Conservation (phyloP, 1,139 yeast genomes). For the Taiozyma sp. region DNA sequence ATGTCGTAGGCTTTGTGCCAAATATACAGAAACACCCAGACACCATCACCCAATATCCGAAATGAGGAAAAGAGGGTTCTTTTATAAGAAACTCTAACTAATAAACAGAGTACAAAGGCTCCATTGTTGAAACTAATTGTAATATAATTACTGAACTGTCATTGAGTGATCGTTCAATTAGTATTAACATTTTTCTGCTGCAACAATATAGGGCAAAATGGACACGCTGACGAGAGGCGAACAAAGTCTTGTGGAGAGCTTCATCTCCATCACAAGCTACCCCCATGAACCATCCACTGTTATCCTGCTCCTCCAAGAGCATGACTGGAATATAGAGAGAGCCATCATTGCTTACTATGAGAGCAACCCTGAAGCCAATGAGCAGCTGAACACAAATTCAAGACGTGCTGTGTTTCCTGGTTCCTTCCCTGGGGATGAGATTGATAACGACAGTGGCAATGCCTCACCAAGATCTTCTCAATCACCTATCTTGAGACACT, state of each 20-base stretch:
- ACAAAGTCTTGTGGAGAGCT: slow-evolving; percentile 23
- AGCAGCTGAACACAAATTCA: slow-evolving; percentile 14
- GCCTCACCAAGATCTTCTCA: background rate
- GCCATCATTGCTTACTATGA: slow-evolving; percentile 23
- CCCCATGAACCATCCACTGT: slow-evolving; percentile 23
- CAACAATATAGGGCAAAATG: slow-evolving; percentile 10
- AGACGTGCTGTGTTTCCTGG: slow-evolving; percentile 17
- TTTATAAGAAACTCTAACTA: background rate
- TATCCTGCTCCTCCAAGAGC: slow-evolving; percentile 19
- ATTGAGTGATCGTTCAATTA: background rate
- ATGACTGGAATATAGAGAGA: slow-evolving; percentile 28
- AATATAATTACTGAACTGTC: background rate
- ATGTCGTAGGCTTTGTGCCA: background rate
- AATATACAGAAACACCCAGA: background rate
- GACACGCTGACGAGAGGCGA: slow-evolving; percentile 24
- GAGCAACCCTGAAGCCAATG: slow-evolving; percentile 17
- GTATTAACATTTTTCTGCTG: background rate
- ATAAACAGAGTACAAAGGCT: background rate
- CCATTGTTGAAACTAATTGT: background rate
- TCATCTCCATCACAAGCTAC: slow-evolving; percentile 25
- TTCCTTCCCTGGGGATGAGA: slow-evolving; percentile 11
- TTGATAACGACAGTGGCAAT: background rate
- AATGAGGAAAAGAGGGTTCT: background rate
- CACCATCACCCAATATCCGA: background rate
- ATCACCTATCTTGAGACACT: background rate